phyloP scores from a whole-genome alignment of 345 rosid genomes.

The Boechera stricta region DNA sequence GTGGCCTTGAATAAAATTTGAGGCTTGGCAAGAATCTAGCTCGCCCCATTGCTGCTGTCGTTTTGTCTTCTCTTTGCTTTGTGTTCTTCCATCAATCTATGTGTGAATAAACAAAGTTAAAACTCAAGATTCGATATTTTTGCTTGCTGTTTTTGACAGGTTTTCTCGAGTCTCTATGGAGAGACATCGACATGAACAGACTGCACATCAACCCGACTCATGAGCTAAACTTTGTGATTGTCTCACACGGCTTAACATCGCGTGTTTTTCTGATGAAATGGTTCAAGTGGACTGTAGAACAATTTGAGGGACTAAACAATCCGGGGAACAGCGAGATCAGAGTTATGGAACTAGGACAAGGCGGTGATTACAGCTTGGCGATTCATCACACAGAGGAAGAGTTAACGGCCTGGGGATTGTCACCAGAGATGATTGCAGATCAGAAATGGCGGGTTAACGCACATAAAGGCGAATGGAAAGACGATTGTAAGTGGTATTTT shows the following conservation, averaged over 20 bases:
- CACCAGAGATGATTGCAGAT: constrained; percentile 83
- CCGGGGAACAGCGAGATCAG: constrained; percentile 73
- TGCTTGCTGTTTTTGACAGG: constrained; percentile 46
- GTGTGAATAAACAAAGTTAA: constrained; percentile 1
- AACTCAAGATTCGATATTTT: not conserved
- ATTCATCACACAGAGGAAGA: constrained; percentile 84
- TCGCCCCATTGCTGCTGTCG: not conserved
- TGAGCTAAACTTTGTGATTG: constrained; percentile 83
- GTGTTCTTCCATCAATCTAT: not conserved
- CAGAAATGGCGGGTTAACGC: constrained; percentile 79
- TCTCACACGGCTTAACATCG: constrained; percentile 77
- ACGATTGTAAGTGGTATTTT: constrained; percentile 70
- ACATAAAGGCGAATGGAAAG: constrained; percentile 70
- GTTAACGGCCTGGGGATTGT: constrained; percentile 76
- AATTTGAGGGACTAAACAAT: constrained; percentile 79
- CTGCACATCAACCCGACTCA: constrained; percentile 58
- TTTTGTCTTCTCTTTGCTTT: constrained; percentile 14
- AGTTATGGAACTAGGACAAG: constrained; percentile 79
- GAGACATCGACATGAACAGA: constrained; percentile 92
- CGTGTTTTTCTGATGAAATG: constrained; percentile 98
- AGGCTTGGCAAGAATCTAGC: not conserved
- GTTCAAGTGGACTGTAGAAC: constrained; percentile 97
- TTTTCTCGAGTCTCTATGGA: constrained; percentile 96
- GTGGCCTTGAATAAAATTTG: not conserved
- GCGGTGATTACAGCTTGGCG: constrained; percentile 90